Base-by-base conservation (phyloP, 2,329 filamentous ascomycete genomes). In the Tolypocladium tropicale region DNA sequence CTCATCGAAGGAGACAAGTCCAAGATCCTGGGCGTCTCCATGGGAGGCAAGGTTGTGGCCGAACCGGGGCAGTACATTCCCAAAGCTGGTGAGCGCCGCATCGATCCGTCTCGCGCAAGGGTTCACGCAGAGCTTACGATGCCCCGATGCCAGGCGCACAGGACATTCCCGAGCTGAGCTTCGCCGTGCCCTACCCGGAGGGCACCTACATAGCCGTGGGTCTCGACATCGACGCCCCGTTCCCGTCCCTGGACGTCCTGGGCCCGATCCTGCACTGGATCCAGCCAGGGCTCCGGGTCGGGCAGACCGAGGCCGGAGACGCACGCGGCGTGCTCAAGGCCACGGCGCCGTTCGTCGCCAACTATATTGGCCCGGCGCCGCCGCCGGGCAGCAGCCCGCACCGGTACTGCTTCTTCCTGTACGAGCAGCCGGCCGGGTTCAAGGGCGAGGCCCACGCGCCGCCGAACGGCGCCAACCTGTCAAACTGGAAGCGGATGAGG, bases 341-440 rank as follows among this genome's bases (percentile, higher is more conserved):
- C 4, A 56, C 52, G 7, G 56, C 56, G 1, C 63, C 66, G 0
- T 69, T 69, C 48, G 55, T 76, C 12, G 67, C 66, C 7, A 63
- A 71, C 50, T 80, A 76, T 59, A 70, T 76, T 52, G 72, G 69
- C 0, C 77, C 78, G 2, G 70, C 68, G 4, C 77, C 78, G n/a
- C 77, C 77, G 14, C 73, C 73, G 0, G 60, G 66, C 7, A 76
- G 74, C 56, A 60, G 67, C 9, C 74, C 78, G 11, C 77, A 80
- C 64, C 74, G 78, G 0, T 80, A 80, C 60, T 56, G 71, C 4
- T 80, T 79, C 61, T 69, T 78, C 57, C 61, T 80, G 25, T 80
- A 74, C 57, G 72, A 78, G 59, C 74, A 80, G 63, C 76, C 77
- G 0, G 54, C 30, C 2, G 55, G n/a, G 2, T 61, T 59, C 39